These are phyloP conservation scores for Fusarium sarcochroum DNA, from an alignment of 2,329 filamentous ascomycete species.

Conservation along the genomic window DNA sequence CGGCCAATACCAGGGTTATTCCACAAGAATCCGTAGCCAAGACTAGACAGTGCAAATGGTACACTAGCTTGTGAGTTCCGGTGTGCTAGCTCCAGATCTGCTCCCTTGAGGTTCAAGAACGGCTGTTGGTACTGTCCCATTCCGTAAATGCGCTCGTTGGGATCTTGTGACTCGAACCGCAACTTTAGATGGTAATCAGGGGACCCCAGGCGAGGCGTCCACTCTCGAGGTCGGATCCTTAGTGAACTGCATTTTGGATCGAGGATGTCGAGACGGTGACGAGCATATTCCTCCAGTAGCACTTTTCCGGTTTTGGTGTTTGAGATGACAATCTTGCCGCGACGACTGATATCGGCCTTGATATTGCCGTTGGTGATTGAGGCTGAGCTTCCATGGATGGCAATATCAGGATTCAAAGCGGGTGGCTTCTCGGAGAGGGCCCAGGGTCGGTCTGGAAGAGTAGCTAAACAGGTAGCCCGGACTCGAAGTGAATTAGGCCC, in stretches of 20 bases:
- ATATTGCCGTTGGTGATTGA: constrained; percentile 50
- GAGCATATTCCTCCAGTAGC: constrained; percentile 51
- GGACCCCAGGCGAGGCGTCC: constrained; percentile 64
- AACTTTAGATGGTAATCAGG: constrained; percentile 68
- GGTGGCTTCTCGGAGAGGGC: constrained; percentile 50
- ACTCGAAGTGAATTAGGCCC: constrained; percentile 62
- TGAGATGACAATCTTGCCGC: constrained; percentile 50
- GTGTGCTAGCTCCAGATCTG: constrained; percentile 74
- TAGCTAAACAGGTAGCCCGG: constrained; percentile 58
- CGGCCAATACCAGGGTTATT: constrained; percentile 74
- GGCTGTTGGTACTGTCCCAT: constrained; percentile 79
- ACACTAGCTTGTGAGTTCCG: constrained; percentile 76
- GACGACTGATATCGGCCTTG: constrained; percentile 45
- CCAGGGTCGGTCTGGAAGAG: constrained; percentile 56
- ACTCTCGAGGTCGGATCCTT: constrained; percentile 69
- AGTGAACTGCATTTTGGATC: constrained; percentile 72
- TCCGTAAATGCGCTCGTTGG: constrained; percentile 72
- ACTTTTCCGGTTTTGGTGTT: constrained; percentile 47
- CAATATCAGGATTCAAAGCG: constrained; percentile 24
- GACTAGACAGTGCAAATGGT: constrained; percentile 71
- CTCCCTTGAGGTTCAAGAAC: constrained; percentile 71
- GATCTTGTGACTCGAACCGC: constrained; percentile 68
- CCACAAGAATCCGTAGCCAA: constrained; percentile 75
- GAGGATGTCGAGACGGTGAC: constrained; percentile 56
- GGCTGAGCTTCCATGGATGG: constrained; percentile 34